Evolutionary conservation across 768 basidiomycete species (phyloP).

Genomic region (Suillus occidentalis): DNA sequence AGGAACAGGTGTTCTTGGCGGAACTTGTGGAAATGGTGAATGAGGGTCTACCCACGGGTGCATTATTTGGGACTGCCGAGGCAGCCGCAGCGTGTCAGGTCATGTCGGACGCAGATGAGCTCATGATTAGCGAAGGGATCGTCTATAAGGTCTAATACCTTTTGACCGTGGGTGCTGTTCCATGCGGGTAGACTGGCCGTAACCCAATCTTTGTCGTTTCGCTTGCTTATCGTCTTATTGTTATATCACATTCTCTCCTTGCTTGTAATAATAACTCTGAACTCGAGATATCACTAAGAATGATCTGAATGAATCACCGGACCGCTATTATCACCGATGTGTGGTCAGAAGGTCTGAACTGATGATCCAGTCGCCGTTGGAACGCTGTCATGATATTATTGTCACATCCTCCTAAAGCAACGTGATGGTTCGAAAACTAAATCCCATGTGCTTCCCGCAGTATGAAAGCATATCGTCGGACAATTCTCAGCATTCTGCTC

Average conservation of each 20-base stretch:
- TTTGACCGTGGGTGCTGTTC: not conserved
- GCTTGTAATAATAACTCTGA: constrained; percentile 4
- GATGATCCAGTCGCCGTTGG: too few species aligned
- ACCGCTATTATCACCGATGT: too few species aligned
- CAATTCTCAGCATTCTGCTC: not conserved
- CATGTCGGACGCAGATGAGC: constrained; percentile 72
- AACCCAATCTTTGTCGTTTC: not conserved
- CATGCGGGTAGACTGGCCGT: not conserved
- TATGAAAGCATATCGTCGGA: not conserved
- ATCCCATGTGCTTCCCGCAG: too few species aligned
- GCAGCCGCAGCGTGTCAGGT: constrained; percentile 67
- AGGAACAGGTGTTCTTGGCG: constrained; percentile 72
- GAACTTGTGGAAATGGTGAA: constrained; percentile 77
- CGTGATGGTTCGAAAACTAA: not conserved
- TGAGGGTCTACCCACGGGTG: constrained; percentile 62
- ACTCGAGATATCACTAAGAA: not conserved
- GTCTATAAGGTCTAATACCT: constrained; percentile 73
- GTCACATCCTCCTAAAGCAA: not conserved
- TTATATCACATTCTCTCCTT: constrained; percentile 5
- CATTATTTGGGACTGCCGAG: constrained; percentile 80
- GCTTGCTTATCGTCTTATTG: constrained; percentile 8
- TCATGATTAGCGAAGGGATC: constrained; percentile 87
- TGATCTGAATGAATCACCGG: not conserved
- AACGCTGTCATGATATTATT: not conserved
- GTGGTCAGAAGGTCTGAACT: not conserved